Evolutionary conservation across 1,139 yeast genomes (phyloP).

Genomic region (Debaryomyces psychrophilus): DNA sequence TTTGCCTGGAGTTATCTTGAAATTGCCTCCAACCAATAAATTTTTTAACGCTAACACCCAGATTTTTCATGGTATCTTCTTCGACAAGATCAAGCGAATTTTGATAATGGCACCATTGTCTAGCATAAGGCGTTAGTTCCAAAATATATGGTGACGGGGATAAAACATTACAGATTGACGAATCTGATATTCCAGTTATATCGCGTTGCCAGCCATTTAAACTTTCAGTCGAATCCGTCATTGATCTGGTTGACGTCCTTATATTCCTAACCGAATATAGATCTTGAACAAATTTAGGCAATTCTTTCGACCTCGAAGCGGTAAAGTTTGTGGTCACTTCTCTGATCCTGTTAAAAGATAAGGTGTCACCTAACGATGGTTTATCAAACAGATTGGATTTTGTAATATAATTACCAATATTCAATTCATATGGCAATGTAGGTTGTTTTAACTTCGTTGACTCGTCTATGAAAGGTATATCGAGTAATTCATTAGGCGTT

Average conservation of each 20-base stretch:
- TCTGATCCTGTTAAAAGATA: conserved; percentile 21
- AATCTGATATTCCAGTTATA: conserved; percentile 30
- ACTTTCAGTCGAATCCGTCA: conserved; percentile 6
- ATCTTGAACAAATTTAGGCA: conserved; percentile 23
- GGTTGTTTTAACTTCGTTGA: conserved; percentile 24
- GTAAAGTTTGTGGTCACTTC: conserved; percentile 22
- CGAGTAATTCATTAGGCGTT: conserved; percentile 42
- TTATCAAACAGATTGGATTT: background rate
- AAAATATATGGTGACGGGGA: conserved; percentile 23
- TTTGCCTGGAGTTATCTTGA: conserved; percentile 23
- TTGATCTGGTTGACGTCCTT: conserved; percentile 20
- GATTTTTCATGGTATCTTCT: conserved; percentile 18
- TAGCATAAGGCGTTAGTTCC: conserved; percentile 39
- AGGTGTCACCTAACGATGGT: conserved; percentile 10
- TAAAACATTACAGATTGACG: conserved; percentile 24
- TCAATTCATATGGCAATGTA: conserved; percentile 38
- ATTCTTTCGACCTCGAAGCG: conserved; percentile 31
- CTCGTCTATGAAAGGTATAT: conserved; percentile 33
- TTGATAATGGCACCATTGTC: conserved; percentile 43
- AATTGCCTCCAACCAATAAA: conserved; percentile 43
- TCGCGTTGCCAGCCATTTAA: conserved; percentile 18
- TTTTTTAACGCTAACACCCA: conserved; percentile 29
- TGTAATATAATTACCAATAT: conserved; percentile 33
- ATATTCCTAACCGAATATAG: conserved; percentile 17
- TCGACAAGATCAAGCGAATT: conserved; percentile 30